Evolutionary conservation across 1,139 yeast genomes (phyloP).

Genomic region (Suhomyces chickasaworum): DNA sequence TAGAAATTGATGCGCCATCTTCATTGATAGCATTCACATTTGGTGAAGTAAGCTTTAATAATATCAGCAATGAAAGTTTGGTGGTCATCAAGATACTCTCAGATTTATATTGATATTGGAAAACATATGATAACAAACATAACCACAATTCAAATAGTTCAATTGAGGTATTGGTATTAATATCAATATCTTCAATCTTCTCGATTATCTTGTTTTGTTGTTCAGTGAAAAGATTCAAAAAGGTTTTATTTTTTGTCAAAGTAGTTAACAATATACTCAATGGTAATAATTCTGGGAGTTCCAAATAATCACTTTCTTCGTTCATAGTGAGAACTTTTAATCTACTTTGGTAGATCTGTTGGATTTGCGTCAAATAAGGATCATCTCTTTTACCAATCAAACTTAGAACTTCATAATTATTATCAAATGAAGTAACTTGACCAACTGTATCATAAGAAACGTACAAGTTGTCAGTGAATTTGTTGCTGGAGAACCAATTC

Average conservation of each 20-base stretch:
- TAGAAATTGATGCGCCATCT: constrained; percentile 6
- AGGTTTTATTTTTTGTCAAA: constrained; percentile 25
- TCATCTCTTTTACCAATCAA: constrained; percentile 17
- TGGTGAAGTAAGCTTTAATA: constrained; percentile 29
- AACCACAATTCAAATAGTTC: constrained; percentile 39
- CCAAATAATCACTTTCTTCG: constrained; percentile 18
- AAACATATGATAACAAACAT: constrained; percentile 38
- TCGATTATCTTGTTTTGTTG: constrained; percentile 18
- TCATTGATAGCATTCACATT: constrained; percentile 4
- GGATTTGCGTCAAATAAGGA: constrained; percentile 26
- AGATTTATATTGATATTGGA: constrained; percentile 39
- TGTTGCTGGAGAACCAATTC: constrained; percentile 43
- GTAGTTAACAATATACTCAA: constrained; percentile 25
- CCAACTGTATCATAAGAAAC: constrained; percentile 25
- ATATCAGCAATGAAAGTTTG: constrained; percentile 26
- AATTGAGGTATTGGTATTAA: constrained; percentile 21
- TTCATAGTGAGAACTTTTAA: constrained; percentile 13
- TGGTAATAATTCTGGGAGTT: constrained; percentile 29
- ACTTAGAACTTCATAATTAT: constrained; percentile 16
- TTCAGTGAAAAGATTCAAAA: constrained; percentile 22
- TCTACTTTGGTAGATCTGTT: constrained; percentile 20
- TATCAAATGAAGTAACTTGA: constrained; percentile 22
- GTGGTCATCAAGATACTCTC: constrained; percentile 25
- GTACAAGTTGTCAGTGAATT: constrained; percentile 30
- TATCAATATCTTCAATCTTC: constrained; percentile 22